Base-by-base conservation (phyloP, 371 early-diverging fungal genomes). In the Coemansia sp. region DNA sequence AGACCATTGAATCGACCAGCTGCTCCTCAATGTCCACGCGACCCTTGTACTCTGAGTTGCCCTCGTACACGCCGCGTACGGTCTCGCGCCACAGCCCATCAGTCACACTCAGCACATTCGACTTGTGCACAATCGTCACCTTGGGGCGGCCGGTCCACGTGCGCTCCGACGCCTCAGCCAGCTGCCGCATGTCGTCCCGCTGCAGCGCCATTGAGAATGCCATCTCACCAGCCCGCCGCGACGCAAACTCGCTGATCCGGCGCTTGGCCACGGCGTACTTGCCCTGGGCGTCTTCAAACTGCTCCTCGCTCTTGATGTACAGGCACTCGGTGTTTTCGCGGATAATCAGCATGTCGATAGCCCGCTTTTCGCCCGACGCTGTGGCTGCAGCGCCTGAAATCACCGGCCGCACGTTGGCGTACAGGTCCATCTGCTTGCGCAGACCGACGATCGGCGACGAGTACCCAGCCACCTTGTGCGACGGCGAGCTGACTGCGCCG, bases 271-370 rank as follows among this genome's bases (percentile, higher is more conserved):
- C 88, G 38, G 95, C 95, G 33, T 76, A 72, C 64, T 75, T 72
- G 49, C 75, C 75, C 26, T 61, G 51, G 12, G 68, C 26, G 16
- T 55, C 77, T 20, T 64, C 66, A 50, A 55, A 43, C 58, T 59
- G 77, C 62, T 66, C 55, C 57, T 75, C 76, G 39, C 66, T 63
- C 64, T 75, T 75, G 71, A 75, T 66, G 61, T 75, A 75, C 66
- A 97, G 83, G 66, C 96, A 95, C 77, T 96, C 98, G 10, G 96
- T 96, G 84, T 97, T 96, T 72, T 97, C 98, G 78, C 96, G 88
- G 59, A 96, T 88, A 66, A 97, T 95, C 51, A 95, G 80, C 90
- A 96, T 91, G 80, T 97, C 95, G 54, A 95, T 82, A 35, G 84
- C 84, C 65, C 86, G 89, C 50, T 55, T 60, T 39, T 66, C 65